Conservation (phyloP, 2,329 filamentous ascomycete genomes). For the Monilinia polystroma region DNA sequence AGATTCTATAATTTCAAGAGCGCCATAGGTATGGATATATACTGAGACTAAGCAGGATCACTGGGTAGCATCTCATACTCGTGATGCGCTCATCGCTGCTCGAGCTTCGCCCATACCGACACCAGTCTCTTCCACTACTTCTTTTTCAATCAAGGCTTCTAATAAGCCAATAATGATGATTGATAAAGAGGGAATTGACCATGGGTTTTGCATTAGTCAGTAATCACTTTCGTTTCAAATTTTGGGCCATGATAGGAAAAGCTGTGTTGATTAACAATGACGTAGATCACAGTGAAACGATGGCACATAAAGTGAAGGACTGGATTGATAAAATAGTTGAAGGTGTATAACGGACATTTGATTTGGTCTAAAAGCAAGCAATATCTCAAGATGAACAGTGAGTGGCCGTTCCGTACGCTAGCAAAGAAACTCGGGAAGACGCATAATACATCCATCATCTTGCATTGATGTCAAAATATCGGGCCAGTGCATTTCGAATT, state of each 20-base stretch:
- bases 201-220: conserved; percentile 61
- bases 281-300: conserved; percentile 48
- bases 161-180: conserved; percentile 39
- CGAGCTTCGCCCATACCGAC: conserved; percentile 39
- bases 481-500: not conserved
- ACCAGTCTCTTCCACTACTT: conserved; percentile 40
- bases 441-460: not conserved
- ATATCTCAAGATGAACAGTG: not conserved
- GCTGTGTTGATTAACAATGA: not conserved
- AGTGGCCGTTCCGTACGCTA: not conserved
- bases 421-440: not conserved
- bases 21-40: not conserved
- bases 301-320: conserved; percentile 49
- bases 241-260: fast-evolving
- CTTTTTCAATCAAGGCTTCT: not conserved
- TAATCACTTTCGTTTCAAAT: conserved; percentile 18
- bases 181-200: conserved; percentile 56
- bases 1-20: not conserved
- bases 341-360: not conserved
- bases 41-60: conserved; percentile 47
- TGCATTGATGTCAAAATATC: not conserved
- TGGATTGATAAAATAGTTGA: conserved; percentile 40
- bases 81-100: conserved; percentile 56
- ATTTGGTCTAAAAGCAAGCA: not conserved
- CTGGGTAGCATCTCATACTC: conserved; percentile 58